Evolutionary conservation across 768 basidiomycete species (phyloP).

Genomic region (Leucosporidium yakuticum): DNA sequence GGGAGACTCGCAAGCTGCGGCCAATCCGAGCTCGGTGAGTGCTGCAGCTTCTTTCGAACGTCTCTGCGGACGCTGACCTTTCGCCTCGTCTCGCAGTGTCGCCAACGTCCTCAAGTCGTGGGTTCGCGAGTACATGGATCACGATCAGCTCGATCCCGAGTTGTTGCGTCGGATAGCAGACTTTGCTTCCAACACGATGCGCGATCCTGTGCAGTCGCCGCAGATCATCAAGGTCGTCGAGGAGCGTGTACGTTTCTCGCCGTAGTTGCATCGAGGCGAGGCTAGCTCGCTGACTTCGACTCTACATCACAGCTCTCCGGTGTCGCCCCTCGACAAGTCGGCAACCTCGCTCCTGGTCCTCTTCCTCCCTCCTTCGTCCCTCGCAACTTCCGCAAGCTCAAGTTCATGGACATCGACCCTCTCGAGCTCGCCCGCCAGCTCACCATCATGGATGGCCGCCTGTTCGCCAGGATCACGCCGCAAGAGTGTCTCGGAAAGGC

Average conservation of each 20-base stretch:
- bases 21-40: constrained; percentile 78
- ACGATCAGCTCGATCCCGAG: constrained; percentile 73
- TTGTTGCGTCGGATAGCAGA: constrained; percentile 75
- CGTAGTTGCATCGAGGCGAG: too few relatives aligned
- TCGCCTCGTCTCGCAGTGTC: constrained; percentile 52
- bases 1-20: constrained; percentile 78
- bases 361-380: constrained; percentile 71
- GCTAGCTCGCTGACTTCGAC: neutral
- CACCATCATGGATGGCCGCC: constrained; percentile 77
- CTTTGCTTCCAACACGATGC: constrained; percentile 49
- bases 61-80: neutral
- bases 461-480: constrained; percentile 81
- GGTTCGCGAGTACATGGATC: constrained; percentile 64
- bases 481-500: constrained; percentile 76
- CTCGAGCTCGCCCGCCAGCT: constrained; percentile 86
- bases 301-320: constrained; percentile 16
- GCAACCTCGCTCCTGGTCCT: constrained; percentile 43
- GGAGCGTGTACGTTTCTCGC: constrained; percentile 19
- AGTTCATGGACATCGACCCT: constrained; percentile 77
- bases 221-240: constrained; percentile 39
- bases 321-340: constrained; percentile 17
- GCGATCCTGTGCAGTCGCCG: constrained; percentile 31
- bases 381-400: constrained; percentile 65
- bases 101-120: constrained; percentile 85
- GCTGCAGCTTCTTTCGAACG: neutral